Percentiles rank a stretch among this genome's conserved stretches.
These are phyloP conservation scores for Nyssa sinensis DNA, from an alignment of 148 eudicot genomes.

Conservation along the genomic window DNA sequence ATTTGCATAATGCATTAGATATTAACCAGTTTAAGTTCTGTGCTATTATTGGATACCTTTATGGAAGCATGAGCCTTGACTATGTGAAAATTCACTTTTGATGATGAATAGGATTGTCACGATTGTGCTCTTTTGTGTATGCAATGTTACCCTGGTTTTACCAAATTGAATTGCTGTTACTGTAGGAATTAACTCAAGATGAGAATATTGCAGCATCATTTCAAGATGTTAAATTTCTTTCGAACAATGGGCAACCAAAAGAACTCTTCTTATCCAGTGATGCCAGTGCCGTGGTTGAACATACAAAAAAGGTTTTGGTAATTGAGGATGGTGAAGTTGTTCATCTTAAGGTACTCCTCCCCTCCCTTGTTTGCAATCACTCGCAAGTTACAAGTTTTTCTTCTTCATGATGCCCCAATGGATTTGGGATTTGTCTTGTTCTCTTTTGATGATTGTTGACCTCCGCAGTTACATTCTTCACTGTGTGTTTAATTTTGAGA, in stretches of 20 bases:
- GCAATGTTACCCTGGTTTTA: not conserved
- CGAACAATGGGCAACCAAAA: slow-evolving; percentile 72
- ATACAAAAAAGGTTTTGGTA: slow-evolving; percentile 88
- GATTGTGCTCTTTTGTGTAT: not conserved
- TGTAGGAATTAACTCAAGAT: slow-evolving; percentile 64
- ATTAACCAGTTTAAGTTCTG: not conserved
- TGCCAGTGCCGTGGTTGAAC: slow-evolving; percentile 87
- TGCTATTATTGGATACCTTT: not conserved
- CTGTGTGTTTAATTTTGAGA: too few species aligned
- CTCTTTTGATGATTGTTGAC: not conserved
- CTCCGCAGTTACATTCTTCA: not conserved
- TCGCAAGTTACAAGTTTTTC: not conserved
- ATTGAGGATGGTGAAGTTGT: slow-evolving; percentile 96
- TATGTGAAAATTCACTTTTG: not conserved
- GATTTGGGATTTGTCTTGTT: not conserved
- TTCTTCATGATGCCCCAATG: not conserved
- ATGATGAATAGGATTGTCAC: not conserved
- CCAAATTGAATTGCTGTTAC: slow-evolving; percentile 15
- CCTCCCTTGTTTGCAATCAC: not conserved
- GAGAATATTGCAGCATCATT: slow-evolving; percentile 49
- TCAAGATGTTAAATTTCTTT: slow-evolving; percentile 57
- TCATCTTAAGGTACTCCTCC: slow-evolving; percentile 90
- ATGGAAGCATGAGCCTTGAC: not conserved
- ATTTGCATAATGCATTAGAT: not conserved
- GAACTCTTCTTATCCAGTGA: slow-evolving; percentile 95